Conservation (phyloP, 2,329 filamentous ascomycete genomes). For the Akanthomyces muscarius region DNA sequence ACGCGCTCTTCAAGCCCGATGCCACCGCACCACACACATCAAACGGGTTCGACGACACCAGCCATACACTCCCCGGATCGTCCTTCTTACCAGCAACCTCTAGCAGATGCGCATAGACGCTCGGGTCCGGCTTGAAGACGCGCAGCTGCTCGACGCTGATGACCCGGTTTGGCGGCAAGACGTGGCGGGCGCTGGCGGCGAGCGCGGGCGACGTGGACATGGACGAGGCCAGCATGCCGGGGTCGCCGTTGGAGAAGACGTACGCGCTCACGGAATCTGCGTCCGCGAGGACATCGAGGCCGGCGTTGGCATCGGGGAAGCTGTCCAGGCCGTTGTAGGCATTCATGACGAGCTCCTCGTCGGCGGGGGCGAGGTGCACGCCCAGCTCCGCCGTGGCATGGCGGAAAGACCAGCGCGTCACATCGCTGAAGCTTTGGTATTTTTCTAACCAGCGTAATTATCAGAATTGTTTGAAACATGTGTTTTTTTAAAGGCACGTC, state of each 20-base stretch:
- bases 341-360: conserved; percentile 52
- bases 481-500: neutral
- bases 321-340: conserved; percentile 61
- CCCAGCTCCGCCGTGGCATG: conserved; percentile 61
- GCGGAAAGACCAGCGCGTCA: conserved; percentile 58
- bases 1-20: conserved; percentile 59
- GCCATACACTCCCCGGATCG: conserved; percentile 53
- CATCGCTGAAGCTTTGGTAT: conserved; percentile 58
- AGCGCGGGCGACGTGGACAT: conserved; percentile 55
- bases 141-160: conserved; percentile 58
- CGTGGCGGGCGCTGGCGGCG: conserved; percentile 38
- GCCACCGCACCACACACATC: conserved; percentile 63
- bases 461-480: neutral
- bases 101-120: conserved; percentile 58
- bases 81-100: conserved; percentile 43
- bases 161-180: conserved; percentile 44
- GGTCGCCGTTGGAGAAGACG: conserved; percentile 68
- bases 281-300: conserved; percentile 45
- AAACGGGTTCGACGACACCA: conserved; percentile 71
- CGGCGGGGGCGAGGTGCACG: conserved; percentile 39
- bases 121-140: conserved; percentile 62
- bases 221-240: conserved; percentile 58
- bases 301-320: conserved; percentile 60
- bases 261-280: conserved; percentile 46
- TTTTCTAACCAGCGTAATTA: neutral